Percentiles rank a stretch among this genome's conserved stretches.
These are phyloP conservation scores for Vigna hirtella DNA, from an alignment of 306 rosid species.

Conservation along the genomic window DNA sequence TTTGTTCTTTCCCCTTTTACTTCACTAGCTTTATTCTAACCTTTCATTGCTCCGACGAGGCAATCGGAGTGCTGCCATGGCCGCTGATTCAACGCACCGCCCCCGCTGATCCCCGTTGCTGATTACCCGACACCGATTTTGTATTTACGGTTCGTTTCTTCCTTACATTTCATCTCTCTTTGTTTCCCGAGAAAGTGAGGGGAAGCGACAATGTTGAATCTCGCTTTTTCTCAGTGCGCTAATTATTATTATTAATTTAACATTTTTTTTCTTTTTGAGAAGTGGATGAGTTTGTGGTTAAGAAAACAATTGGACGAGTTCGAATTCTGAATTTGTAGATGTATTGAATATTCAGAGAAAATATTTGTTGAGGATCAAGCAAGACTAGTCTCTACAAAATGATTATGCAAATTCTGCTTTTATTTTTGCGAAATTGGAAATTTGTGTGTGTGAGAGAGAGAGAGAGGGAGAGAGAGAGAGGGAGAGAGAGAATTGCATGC, in stretches of 20 bases:
- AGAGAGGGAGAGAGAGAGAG: background rate
- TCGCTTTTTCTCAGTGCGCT: background rate
- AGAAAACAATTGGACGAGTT: too few relatives aligned
- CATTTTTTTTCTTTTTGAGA: too few relatives aligned
- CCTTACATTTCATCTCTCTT: constrained; percentile 46
- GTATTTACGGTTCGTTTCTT: constrained; percentile 34
- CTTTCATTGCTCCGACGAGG: constrained; percentile 21
- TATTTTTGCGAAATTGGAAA: background rate
- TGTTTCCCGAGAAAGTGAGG: constrained; percentile 42
- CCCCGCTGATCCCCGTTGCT: constrained; percentile 38
- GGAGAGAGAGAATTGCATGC: background rate
- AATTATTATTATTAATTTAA: background rate
- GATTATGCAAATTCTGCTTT: too few relatives aligned
- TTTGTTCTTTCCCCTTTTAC: background rate
- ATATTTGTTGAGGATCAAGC: background rate
- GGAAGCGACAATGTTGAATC: constrained; percentile 22
- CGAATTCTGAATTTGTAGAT: background rate
- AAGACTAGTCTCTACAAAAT: background rate
- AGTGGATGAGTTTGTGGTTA: too few relatives aligned
- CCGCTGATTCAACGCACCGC: constrained; percentile 46
- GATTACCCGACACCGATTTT: constrained; percentile 35
- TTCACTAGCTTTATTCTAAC: constrained; percentile 32
- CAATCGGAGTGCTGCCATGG: constrained; percentile 38
- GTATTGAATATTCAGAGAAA: background rate
- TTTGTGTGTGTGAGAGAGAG: background rate